phyloP scores from a whole-genome alignment of 1,139 yeast species.

The Debaryomyces sp. region DNA sequence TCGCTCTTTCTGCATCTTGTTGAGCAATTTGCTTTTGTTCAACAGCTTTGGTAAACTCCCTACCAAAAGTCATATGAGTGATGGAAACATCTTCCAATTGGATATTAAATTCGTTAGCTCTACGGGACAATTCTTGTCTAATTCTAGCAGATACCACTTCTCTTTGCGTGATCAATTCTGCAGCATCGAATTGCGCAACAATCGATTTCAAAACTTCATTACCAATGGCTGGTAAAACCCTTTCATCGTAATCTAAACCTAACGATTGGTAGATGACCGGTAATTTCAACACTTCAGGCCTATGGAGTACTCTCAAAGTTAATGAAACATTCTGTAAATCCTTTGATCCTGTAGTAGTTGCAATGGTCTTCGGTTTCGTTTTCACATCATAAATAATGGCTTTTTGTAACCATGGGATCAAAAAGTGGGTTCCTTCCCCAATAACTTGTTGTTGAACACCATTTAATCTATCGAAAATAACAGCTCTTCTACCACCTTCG shows the following conservation, averaged over 20 bases:
- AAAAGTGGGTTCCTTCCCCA: constrained; percentile 97
- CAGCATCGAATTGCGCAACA: constrained; percentile 98
- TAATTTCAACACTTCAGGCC: constrained; percentile 84
- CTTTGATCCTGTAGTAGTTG: constrained; percentile 95
- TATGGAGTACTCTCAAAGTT: constrained; percentile 89
- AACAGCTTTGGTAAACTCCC: constrained; percentile 96
- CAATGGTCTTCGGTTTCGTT: constrained; percentile 87
- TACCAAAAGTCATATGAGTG: constrained; percentile 97
- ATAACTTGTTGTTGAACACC: constrained; percentile 88
- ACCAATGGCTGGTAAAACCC: constrained; percentile 96
- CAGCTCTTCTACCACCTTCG: constrained; percentile 94
- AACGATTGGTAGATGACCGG: constrained; percentile 88
- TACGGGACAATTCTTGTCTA: constrained; percentile 78
- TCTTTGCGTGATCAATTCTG: constrained; percentile 95
- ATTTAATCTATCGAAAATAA: constrained; percentile 84
- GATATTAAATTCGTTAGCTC: constrained; percentile 90
- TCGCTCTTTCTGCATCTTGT: constrained; percentile 98
- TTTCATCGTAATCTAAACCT: constrained; percentile 95
- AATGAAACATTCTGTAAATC: constrained; percentile 95
- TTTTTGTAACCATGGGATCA: constrained; percentile 94
- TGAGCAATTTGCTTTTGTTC: constrained; percentile 99
- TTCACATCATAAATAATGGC: constrained; percentile 91
- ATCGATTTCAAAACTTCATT: constrained; percentile 93
- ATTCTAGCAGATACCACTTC: constrained; percentile 92
- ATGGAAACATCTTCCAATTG: constrained; percentile 95